These are phyloP conservation scores for Agrocybe chaxingu DNA, from an alignment of 768 basidiomycete species.

Conservation along the genomic window DNA sequence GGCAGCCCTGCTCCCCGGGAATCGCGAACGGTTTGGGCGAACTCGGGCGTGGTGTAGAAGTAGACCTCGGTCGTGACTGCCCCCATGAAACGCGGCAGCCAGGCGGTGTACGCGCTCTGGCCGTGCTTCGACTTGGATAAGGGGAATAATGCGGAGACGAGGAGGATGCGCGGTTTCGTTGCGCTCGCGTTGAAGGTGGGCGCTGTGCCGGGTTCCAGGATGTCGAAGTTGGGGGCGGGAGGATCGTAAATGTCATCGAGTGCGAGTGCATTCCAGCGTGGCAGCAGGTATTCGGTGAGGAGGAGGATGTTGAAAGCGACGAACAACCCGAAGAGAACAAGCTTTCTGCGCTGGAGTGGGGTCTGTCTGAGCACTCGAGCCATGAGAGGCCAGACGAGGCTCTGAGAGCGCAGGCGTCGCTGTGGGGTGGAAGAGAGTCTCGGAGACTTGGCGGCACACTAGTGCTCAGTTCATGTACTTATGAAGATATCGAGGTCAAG, in stretches of 20 bases:
- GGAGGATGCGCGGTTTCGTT: conserved; percentile 31
- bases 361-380: conserved; percentile 7
- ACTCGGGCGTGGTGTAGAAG: conserved; percentile 45
- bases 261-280: conserved; percentile 1
- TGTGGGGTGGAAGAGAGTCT: no score
- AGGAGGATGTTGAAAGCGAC: conserved; percentile 3
- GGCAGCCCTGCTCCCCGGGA: conserved; percentile 27
- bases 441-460: no score
- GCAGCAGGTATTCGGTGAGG: conserved; percentile 2
- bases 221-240: background rate
- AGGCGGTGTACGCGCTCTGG: conserved; percentile 36
- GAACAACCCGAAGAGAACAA: conserved; percentile 2
- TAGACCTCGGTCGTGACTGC: conserved; percentile 47
- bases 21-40: conserved; percentile 28
- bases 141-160: conserved; percentile 56
- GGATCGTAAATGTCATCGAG: conserved; percentile 2
- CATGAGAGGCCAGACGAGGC: background rate
- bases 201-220: background rate
- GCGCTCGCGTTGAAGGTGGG: background rate
- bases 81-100: conserved; percentile 43
- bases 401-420: no score
- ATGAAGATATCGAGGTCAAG: no score
- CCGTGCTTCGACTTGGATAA: conserved; percentile 48
- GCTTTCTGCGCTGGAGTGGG: conserved; percentile 4
- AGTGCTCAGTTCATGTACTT: no score